Evolutionary conservation across 1,284 basidiomycete genomes (phyloP).

Genomic region (Cryptococcus maquisensis): DNA sequence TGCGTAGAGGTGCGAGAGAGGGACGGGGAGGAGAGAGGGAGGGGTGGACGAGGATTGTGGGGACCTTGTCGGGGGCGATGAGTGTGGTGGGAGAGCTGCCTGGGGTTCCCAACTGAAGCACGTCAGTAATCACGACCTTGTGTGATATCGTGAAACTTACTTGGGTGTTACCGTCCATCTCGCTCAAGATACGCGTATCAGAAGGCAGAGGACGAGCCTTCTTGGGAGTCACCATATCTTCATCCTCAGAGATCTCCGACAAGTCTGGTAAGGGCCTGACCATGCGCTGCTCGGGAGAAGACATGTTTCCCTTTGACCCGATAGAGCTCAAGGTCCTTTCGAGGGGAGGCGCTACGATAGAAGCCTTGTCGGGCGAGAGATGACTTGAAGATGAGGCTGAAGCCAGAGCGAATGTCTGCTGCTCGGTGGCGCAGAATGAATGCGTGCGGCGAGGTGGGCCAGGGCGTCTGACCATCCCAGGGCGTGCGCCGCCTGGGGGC

Average conservation of each 20-base stretch:
- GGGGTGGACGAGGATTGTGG: slow-evolving; percentile 14
- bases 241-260: background rate
- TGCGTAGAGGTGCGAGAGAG: background rate
- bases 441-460: slow-evolving; percentile 11
- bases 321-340: slow-evolving; percentile 18
- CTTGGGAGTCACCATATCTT: background rate
- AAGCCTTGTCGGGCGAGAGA: slow-evolving; percentile 13
- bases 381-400: slow-evolving; percentile 12
- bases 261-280: slow-evolving; percentile 4
- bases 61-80: background rate
- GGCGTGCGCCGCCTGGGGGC: background rate
- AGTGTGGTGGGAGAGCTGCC: background rate
- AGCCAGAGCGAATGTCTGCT: slow-evolving; percentile 15
- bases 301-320: slow-evolving; percentile 11
- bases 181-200: background rate
- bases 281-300: slow-evolving; percentile 14
- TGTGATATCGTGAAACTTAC: background rate
- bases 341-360: slow-evolving; percentile 15
- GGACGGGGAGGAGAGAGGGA: slow-evolving; percentile 13
- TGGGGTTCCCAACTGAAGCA: background rate
- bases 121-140: background rate
- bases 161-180: background rate
- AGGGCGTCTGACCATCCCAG: slow-evolving; percentile 5
- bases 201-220: background rate
- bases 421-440: slow-evolving; percentile 16